Base-by-base conservation (phyloP, 805 yeast species). In the Lachancea kluyveri region DNA sequence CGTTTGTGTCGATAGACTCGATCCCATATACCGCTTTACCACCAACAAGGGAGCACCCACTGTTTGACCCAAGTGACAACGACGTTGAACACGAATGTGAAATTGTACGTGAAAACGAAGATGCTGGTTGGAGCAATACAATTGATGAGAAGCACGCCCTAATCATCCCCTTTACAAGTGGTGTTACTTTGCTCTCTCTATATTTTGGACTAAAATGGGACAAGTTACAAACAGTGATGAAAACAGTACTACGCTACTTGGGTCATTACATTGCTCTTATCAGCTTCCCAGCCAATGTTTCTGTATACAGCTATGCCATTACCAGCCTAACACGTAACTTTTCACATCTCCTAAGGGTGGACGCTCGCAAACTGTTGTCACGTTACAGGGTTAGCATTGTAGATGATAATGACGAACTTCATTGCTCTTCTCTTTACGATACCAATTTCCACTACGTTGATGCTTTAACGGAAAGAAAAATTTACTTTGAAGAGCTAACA, bases 161-260 rank as follows among this genome's bases (percentile, higher is more conserved):
- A 4, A 11, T 53, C 3, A 43, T 72, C 48, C 80, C 81, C 0
- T 34, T 74, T 4, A 9, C 64, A 5, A 69, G 72, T 4, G 67
- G 68, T 20, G 10, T 40, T 11, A 31, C 41, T 4, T 26, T 44
- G 21, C 19, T 42, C 20, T 24, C 41, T 4, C 30, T 44, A n/a
- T 44, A 44, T 35, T 6, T 31, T 41, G 28, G 18, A 12, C 47
- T 52, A 22, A 41, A 61, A 28, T 57, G 61, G 35, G 40, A n/a
- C n/a, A n/a, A n/a, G n/a, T n/a, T 40, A 7, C 58, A 52, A 4
- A 41, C 37, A 7, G 37, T 74, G 8, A 46, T 56, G 29, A 39
- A 42, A 22, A 45, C 51, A 15, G 37, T 74, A n/a, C n/a, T n/a
- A n/a, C n/a, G n/a, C n/a, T n/a, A n/a, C n/a, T n/a, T n/a, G 30